Percentiles rank a stretch among this genome's conserved stretches.
These are phyloP conservation scores for Carex scoparia DNA, from an alignment of 176 grass and related monocot species.

Conservation along the genomic window DNA sequence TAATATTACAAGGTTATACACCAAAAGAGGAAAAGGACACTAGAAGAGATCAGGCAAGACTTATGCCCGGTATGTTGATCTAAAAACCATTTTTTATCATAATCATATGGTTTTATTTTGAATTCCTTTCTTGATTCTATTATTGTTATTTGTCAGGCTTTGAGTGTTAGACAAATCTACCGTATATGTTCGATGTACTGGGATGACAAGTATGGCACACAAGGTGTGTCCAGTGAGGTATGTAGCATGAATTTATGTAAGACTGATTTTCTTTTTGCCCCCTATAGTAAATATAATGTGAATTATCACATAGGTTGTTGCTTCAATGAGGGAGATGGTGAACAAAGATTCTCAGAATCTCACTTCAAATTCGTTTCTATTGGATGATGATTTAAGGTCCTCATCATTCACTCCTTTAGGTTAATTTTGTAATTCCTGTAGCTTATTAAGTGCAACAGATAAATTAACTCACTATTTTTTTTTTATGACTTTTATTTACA, in stretches of 20 bases:
- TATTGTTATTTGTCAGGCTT: constrained; percentile 40
- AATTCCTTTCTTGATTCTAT: not conserved
- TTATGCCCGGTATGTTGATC: constrained; percentile 72
- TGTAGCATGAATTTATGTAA: constrained; percentile 2
- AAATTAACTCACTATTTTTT: constrained; percentile 26
- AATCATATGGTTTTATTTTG: not conserved
- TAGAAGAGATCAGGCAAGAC: constrained; percentile 87
- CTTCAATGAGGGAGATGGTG: constrained; percentile 83
- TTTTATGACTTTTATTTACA: constrained; percentile 35
- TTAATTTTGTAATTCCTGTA: not conserved
- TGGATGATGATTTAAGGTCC: constrained; percentile 94
- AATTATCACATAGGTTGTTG: constrained; percentile 61
- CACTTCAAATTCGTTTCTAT: constrained; percentile 84
- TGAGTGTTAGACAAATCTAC: constrained; percentile 95
- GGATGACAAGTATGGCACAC: constrained; percentile 91
- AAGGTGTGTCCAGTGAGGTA: constrained; percentile 74
- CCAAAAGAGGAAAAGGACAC: constrained; percentile 84
- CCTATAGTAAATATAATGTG: constrained; percentile 6
- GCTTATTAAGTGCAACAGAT: not conserved
- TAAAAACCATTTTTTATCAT: not conserved
- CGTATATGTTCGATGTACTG: constrained; percentile 99
- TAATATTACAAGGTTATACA: constrained; percentile 74
- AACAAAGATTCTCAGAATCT: constrained; percentile 84
- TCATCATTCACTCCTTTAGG: not conserved
- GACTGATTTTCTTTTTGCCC: constrained; percentile 1